Percentiles rank a stretch among this genome's conserved stretches.
Evolutionary conservation across 371 early-diverging fungal genomes (phyloP).

Genomic region (Batkoa obscura): DNA sequence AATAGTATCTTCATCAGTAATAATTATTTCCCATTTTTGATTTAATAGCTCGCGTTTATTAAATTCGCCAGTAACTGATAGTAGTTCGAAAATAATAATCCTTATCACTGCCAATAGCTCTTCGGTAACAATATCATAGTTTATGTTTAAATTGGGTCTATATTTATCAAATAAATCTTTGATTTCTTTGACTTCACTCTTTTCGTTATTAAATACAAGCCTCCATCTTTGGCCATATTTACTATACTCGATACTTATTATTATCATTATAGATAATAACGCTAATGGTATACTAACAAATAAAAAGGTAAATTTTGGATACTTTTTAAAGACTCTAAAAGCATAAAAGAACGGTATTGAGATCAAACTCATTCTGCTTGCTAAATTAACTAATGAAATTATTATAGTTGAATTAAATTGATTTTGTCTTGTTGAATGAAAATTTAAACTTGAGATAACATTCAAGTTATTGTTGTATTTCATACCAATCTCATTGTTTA

Average conservation of each 20-base stretch:
- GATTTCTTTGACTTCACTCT: neutral
- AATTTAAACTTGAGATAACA: too few relatives aligned
- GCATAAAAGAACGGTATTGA: neutral
- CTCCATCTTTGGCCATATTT: neutral
- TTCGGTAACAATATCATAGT: too few relatives aligned
- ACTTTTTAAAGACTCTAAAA: neutral
- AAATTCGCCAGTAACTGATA: neutral
- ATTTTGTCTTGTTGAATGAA: too few relatives aligned
- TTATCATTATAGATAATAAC: neutral
- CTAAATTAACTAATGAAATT: too few relatives aligned
- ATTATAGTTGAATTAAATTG: too few relatives aligned
- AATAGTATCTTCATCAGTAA: neutral
- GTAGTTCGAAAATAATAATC: neutral
- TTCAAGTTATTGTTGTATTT: too few relatives aligned
- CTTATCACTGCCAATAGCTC: neutral
- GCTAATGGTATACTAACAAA: neutral
- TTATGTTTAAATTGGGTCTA: too few relatives aligned
- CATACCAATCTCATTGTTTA: too few relatives aligned
- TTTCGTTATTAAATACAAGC: neutral
- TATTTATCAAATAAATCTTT: neutral
- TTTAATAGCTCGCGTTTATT: neutral
- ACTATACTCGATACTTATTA: neutral
- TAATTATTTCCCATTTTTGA: neutral
- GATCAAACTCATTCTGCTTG: neutral
- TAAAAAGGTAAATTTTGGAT: neutral